Conservation (phyloP, 2,329 filamentous ascomycete genomes). For the Xylariomycetidae sp. region DNA sequence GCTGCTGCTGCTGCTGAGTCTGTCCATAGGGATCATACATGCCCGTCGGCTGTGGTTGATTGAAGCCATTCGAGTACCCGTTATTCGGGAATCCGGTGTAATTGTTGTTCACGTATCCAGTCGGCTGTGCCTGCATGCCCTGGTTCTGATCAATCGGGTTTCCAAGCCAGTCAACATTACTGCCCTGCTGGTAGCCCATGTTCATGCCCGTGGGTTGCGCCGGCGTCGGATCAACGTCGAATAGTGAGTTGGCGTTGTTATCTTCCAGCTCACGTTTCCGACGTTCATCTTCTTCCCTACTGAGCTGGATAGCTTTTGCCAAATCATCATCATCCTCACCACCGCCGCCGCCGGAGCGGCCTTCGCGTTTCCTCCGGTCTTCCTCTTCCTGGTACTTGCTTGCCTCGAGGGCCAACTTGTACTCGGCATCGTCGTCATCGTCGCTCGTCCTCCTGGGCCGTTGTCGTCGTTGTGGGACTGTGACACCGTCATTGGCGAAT, state of each 20-base stretch:
- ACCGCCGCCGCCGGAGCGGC: conserved; percentile 43
- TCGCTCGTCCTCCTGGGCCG: conserved; percentile 46
- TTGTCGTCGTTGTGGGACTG: conserved; percentile 42
- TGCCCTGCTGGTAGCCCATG: conserved; percentile 95
- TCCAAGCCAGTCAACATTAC: conserved; percentile 93
- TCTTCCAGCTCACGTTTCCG: conserved; percentile 83
- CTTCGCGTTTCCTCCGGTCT: conserved; percentile 69
- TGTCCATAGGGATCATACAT: conserved; percentile 67
- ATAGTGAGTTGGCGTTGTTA: conserved; percentile 79
- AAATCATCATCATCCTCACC: conserved; percentile 82
- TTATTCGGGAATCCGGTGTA: conserved; percentile 57
- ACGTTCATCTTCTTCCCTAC: conserved; percentile 89
- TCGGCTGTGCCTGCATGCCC: conserved; percentile 71
- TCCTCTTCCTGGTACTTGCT: conserved; percentile 95
- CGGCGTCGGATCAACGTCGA: conserved; percentile 68
- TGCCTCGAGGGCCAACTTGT: conserved; percentile 84
- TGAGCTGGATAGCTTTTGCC: conserved; percentile 90
- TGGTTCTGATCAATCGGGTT: conserved; percentile 82
- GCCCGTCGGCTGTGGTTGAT: conserved; percentile 59
- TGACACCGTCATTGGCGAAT: no score
- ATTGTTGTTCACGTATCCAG: conserved; percentile 60
- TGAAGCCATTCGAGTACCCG: conserved; percentile 66
- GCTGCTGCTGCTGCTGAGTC: conserved; percentile 37
- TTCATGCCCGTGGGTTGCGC: conserved; percentile 86
- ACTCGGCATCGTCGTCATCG: conserved; percentile 87